Percentiles rank a stretch among this genome's conserved stretches.
These are phyloP conservation scores for Aspergillus sojae DNA, from an alignment of 2,329 filamentous ascomycete genomes.

Conservation along the genomic window DNA sequence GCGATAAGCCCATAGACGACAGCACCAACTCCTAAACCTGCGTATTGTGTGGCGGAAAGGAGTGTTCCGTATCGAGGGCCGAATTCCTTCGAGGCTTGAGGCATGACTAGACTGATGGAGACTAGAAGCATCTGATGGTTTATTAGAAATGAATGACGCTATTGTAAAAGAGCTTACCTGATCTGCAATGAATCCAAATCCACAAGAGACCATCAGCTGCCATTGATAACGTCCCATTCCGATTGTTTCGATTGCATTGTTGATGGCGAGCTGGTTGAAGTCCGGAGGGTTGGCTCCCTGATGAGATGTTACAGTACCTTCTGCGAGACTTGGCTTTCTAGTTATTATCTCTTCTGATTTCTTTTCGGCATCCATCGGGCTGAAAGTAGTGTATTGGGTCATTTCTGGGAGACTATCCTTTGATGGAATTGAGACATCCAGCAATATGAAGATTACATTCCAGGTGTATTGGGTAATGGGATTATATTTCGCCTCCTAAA, in stretches of 20 bases:
- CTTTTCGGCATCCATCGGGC: neutral
- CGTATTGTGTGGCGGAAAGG: conserved; percentile 2
- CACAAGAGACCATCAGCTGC: conserved; percentile 7
- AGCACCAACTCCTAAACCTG: neutral
- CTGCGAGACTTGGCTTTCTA: neutral
- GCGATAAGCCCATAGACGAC: neutral
- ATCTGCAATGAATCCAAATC: conserved; percentile 15
- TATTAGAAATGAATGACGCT: neutral
- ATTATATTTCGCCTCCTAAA: neutral
- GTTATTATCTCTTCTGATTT: neutral
- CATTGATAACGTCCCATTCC: conserved; percentile 16
- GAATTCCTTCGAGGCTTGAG: conserved; percentile 11
- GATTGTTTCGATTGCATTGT: conserved; percentile 10
- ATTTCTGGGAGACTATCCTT: neutral
- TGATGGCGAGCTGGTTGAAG: neutral
- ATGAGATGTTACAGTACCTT: no score
- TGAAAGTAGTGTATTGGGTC: neutral
- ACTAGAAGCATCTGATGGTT: conserved; percentile 6
- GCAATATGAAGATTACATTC: neutral
- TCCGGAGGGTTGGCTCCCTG: no score
- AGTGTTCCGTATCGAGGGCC: conserved; percentile 1
- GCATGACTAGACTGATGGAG: conserved; percentile 10
- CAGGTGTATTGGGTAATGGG: neutral
- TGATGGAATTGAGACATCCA: neutral
- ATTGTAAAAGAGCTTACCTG: neutral